Evolutionary conservation across 345 rosid species (phyloP).

Genomic region (Citrus maxima): DNA sequence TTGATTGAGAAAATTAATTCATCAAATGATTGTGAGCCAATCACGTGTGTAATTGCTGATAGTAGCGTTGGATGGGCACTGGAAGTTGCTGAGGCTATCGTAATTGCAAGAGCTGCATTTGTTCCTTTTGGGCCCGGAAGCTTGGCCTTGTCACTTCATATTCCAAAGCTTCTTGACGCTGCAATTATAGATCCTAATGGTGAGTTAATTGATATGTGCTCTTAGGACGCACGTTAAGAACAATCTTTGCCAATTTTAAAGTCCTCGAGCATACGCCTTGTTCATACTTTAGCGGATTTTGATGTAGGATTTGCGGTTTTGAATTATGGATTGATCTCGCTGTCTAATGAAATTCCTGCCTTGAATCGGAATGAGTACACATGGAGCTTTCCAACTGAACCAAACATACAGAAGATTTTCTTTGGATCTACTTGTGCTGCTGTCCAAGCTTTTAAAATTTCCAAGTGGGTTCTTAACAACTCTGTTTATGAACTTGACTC

Average conservation of each 20-base stretch:
- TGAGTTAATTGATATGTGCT: not conserved
- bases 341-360: conserved; percentile 14
- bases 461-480: conserved; percentile 19
- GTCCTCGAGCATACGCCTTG: too few relatives aligned
- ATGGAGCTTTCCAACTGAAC: conserved; percentile 13
- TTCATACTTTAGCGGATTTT: too few relatives aligned
- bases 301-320: conserved; percentile 10
- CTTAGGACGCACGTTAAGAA: too few relatives aligned
- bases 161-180: conserved; percentile 18
- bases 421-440: not conserved
- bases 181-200: conserved; percentile 17
- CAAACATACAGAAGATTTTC: not conserved
- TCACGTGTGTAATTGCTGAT: conserved; percentile 26
- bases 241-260: too few relatives aligned
- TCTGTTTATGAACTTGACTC: conserved; percentile 27
- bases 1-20: conserved; percentile 25
- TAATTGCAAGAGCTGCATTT: conserved; percentile 11
- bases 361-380: conserved; percentile 8
- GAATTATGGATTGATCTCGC: conserved; percentile 3
- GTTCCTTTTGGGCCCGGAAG: conserved; percentile 15
- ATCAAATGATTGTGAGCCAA: not conserved
- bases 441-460: not conserved
- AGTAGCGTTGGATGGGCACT: conserved; percentile 19
- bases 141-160: conserved; percentile 10
- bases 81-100: conserved; percentile 23